phyloP scores from a whole-genome alignment of 1,284 basidiomycete genomes.

The Cutaneotrichosporon cyanovorans region DNA sequence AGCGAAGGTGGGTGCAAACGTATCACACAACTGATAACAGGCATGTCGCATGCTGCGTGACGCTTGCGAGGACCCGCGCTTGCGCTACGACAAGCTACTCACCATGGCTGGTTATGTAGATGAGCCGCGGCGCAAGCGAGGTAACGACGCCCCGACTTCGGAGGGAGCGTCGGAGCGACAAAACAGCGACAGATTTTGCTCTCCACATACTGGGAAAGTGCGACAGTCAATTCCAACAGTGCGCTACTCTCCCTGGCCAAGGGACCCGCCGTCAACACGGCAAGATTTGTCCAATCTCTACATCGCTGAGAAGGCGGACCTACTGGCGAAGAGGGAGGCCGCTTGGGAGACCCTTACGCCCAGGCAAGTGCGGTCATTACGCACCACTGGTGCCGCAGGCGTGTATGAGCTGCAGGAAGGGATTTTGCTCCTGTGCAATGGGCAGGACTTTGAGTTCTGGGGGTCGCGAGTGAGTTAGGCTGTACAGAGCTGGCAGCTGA shows the following conservation, averaged over 20 bases:
- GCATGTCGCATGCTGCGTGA: constrained; percentile 3
- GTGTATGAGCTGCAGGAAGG: constrained; percentile 46
- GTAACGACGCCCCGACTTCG: neutral
- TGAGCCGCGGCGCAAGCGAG: neutral
- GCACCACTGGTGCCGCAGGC: constrained; percentile 31
- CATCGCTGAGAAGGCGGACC: constrained; percentile 22
- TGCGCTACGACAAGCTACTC: constrained; percentile 5
- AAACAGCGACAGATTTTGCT: constrained; percentile 2
- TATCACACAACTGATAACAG: constrained; percentile 2
- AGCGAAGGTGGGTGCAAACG: neutral
- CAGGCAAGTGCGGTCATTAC: constrained; percentile 17
- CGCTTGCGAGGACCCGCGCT: neutral
- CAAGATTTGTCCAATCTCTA: constrained; percentile 12
- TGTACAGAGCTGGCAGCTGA: neutral
- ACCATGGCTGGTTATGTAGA: constrained; percentile 5
- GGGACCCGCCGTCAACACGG: constrained; percentile 7
- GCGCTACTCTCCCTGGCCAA: constrained; percentile 16
- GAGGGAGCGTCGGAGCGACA: neutral
- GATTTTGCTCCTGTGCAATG: constrained; percentile 40
- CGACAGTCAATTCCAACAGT: constrained; percentile 17
- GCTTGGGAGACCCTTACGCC: constrained; percentile 29
- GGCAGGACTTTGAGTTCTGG: constrained; percentile 12
- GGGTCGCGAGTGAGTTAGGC: neutral
- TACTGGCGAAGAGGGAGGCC: constrained; percentile 25
- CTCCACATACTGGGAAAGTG: constrained; percentile 18